These are phyloP conservation scores for Ogataea hybrid DNA, from an alignment of 1,139 yeast genomes.

Conservation along the genomic window DNA sequence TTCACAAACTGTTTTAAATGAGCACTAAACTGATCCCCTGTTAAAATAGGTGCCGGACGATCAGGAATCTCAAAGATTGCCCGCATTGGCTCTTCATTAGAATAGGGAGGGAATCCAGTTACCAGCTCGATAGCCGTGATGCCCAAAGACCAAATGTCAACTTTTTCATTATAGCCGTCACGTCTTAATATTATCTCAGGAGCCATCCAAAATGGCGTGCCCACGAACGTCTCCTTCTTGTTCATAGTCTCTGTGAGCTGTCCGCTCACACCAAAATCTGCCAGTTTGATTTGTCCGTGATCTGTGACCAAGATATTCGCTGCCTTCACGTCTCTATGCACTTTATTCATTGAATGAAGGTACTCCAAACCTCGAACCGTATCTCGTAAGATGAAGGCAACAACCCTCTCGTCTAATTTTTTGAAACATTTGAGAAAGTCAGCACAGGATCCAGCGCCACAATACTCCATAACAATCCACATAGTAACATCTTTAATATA, in stretches of 20 bases:
- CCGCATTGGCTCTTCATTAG: slow-evolving; percentile 71
- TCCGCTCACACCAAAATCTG: slow-evolving; percentile 88
- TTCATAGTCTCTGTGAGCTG: slow-evolving; percentile 62
- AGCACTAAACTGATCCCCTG: slow-evolving; percentile 25
- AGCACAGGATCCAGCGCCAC: slow-evolving; percentile 90
- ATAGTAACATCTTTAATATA: slow-evolving; percentile 60
- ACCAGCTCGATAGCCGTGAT: slow-evolving; percentile 76
- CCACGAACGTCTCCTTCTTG: slow-evolving; percentile 73
- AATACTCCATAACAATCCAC: slow-evolving; percentile 91
- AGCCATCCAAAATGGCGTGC: slow-evolving; percentile 95
- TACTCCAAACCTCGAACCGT: slow-evolving; percentile 67
- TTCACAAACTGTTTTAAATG: slow-evolving; percentile 57
- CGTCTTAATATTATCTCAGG: slow-evolving; percentile 64
- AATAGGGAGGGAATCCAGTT: slow-evolving; percentile 70
- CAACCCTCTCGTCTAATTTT: slow-evolving; percentile 53
- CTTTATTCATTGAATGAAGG: slow-evolving; percentile 66
- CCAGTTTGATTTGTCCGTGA: slow-evolving; percentile 64
- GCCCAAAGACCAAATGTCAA: slow-evolving; percentile 88
- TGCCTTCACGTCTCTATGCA: slow-evolving; percentile 85
- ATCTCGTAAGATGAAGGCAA: slow-evolving; percentile 57
- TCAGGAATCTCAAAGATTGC: slow-evolving; percentile 72
- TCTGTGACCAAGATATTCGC: slow-evolving; percentile 74
- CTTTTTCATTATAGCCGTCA: slow-evolving; percentile 70
- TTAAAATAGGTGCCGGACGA: slow-evolving; percentile 61
- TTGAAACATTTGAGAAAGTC: slow-evolving; percentile 60